Evolutionary conservation across 2,329 filamentous ascomycete genomes (phyloP), one percentile per base, ranked within the genome.

Genomic region (Cladobotryum protrusum): DNA sequence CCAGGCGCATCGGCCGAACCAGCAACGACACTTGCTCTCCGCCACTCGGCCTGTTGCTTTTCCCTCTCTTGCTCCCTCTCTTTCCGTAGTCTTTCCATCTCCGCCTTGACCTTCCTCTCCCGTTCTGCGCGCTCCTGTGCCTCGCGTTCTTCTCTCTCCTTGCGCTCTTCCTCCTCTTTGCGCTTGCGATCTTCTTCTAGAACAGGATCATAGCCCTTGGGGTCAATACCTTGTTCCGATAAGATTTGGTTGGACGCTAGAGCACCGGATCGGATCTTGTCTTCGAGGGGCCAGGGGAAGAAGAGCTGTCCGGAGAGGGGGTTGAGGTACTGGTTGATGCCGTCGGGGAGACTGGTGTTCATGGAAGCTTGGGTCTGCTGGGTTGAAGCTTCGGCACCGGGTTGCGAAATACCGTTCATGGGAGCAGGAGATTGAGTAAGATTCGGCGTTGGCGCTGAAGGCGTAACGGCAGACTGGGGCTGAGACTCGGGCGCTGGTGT

Each of bases 281-380:
- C 80, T 54, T 88, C 82, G 24, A 73, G 74, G 1, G 88, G 88
- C 88, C 88, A 95, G 1, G 89, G 88, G 43, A 82, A 76, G 70
- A 90, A 95, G n/a, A 72, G 62, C 35, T 77, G 72, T 9, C 77
- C 75, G 8, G 75, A 74, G 15, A 76, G 66, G 0, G 81, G 78
- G 59, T 86, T 82, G 42, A 81, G 63, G 56, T 73, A 75, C 47
- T 71, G 69, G 46, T 67, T 70, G 52, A 79, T 68, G 47, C 70
- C 66, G 32, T 74, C 69, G 1, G 79, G 79, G 1, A 82, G 70
- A 4, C 63, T 69, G 1, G 72, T 74, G 45, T 61, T 63, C 33
- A 62, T 59, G 1, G 64, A 64, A 1, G 61, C 52, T 1, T 60
- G 54, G 2, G 63, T 65, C 36, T 67, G 67, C 52, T 66, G 68